Percentiles rank a stretch among this genome's conserved stretches.
Evolutionary conservation across 345 rosid genomes (phyloP).

Genomic region (Lepidium didymum): DNA sequence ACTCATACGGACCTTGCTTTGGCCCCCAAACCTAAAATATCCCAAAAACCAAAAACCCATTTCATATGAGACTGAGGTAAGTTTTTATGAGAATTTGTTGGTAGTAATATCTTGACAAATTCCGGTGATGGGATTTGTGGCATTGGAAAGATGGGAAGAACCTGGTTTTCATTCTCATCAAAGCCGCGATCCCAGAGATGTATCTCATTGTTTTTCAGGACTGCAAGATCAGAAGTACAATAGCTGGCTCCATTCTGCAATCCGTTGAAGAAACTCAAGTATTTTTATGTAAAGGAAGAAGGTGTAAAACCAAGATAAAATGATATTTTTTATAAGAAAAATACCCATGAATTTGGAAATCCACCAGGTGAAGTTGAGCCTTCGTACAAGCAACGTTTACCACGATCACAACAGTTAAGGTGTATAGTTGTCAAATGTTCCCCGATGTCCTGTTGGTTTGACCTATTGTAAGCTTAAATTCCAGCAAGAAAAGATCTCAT

Average conservation of each 20-base stretch:
- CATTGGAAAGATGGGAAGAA: slow-evolving; percentile 2
- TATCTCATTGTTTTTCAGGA: slow-evolving; percentile 76
- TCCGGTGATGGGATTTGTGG: neutral
- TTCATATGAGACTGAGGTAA: neutral
- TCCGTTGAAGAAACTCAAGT: neutral
- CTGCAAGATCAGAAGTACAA: slow-evolving; percentile 78
- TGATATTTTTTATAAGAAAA: neutral
- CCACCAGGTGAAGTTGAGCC: slow-evolving; percentile 80
- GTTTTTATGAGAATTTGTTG: neutral
- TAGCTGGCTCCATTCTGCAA: slow-evolving; percentile 58
- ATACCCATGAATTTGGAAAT: slow-evolving; percentile 85
- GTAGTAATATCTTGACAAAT: neutral
- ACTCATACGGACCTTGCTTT: slow-evolving; percentile 68
- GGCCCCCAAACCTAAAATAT: slow-evolving; percentile 77
- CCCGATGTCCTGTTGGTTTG: slow-evolving; percentile 45
- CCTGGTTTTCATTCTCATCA: slow-evolving; percentile 76
- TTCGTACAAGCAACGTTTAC: slow-evolving; percentile 75
- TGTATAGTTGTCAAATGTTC: slow-evolving; percentile 73
- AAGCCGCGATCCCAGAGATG: slow-evolving; percentile 91
- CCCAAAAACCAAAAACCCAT: neutral
- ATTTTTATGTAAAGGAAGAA: neutral
- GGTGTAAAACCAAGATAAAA: neutral
- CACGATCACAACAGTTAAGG: slow-evolving; percentile 71
- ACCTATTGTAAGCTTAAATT: neutral
- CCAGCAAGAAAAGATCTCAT: neutral